Conservation (phyloP, 495 filamentous ascomycete species). For the Sporormia fimetaria region DNA sequence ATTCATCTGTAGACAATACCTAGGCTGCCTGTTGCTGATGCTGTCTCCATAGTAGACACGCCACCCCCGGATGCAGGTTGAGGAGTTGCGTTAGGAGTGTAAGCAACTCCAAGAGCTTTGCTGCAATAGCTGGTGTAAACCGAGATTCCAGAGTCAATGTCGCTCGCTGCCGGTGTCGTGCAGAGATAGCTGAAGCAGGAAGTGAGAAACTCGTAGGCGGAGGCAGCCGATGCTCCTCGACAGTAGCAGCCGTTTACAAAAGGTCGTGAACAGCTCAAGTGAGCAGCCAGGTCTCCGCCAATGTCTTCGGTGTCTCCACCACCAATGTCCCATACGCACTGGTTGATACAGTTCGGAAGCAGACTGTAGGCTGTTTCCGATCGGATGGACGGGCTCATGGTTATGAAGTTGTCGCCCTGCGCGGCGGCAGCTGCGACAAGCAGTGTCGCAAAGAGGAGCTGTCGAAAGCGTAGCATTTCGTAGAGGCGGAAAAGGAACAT, state of each 20-base stretch:
- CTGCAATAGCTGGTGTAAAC: conserved; percentile 6
- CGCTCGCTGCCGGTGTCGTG: background rate
- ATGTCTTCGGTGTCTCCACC: background rate
- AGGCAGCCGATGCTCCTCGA: background rate
- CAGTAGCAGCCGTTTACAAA: conserved; percentile 5
- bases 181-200: conserved; percentile 6
- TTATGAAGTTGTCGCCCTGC: background rate
- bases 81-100: background rate
- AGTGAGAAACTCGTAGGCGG: conserved; percentile 4
- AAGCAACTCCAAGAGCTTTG: background rate
- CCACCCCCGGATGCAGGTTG: background rate
- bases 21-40: no score
- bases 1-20: no score
- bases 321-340: conserved; percentile 7
- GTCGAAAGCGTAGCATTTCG: background rate
- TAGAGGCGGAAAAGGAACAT: no score
- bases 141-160: background rate
- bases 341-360: conserved; percentile 1
- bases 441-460: background rate
- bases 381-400: background rate
- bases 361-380: background rate
- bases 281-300: conserved; percentile 3
- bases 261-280: background rate
- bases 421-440: background rate
- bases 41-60: no score